Base-by-base conservation (phyloP, 495 filamentous ascomycete species). In the Tetracladium marchalianum region DNA sequence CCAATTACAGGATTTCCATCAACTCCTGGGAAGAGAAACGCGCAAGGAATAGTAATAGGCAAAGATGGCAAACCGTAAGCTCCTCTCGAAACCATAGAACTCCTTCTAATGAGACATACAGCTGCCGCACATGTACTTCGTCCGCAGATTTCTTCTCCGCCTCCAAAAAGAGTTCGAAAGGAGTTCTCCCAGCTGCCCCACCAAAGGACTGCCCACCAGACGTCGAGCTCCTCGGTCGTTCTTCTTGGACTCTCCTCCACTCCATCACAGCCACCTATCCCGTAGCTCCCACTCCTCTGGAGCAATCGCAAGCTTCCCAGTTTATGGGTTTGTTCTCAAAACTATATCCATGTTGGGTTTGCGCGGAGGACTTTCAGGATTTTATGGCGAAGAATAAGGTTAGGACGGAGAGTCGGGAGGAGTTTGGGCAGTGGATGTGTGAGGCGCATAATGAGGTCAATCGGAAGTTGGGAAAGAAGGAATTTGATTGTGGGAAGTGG, bases 361-460 rank as follows among this genome's bases (percentile, higher is more conserved):
- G 92, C 64, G 93, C 88, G 34, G 85, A 87, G 51, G 93, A 96
- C 57, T 96, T 98, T 62, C 83, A 78, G 63, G 55, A 47, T 0
- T 97, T 89, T 77, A 85, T 97, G 69, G 71, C 67, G 49, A 75
- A 75, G 56, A 84, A 90, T 41, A 73, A 81, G 61, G 79, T 88
- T 44, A 64, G 74, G 57, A 67, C 90, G 27, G 72, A 72, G 9
- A 78, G 76, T 44, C 64, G 84, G 36, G 72, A 76, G 31, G 85
- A 85, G 57, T 88, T 98, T 57, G 92, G 89, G 35, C 72, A 70
- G 54, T 98, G 93, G 93, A 81, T 97, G 73, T 98, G 92, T 58
- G 84, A 90, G 63, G 92, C 92, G 56, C 92, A 98, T 72, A 98
- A 98, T 70, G 89, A 87, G 54, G 92, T 98, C 17, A 98, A 98